phyloP scores from a whole-genome alignment of 1,284 basidiomycete genomes.

The Apiotrichum mycotoxinovorans region DNA sequence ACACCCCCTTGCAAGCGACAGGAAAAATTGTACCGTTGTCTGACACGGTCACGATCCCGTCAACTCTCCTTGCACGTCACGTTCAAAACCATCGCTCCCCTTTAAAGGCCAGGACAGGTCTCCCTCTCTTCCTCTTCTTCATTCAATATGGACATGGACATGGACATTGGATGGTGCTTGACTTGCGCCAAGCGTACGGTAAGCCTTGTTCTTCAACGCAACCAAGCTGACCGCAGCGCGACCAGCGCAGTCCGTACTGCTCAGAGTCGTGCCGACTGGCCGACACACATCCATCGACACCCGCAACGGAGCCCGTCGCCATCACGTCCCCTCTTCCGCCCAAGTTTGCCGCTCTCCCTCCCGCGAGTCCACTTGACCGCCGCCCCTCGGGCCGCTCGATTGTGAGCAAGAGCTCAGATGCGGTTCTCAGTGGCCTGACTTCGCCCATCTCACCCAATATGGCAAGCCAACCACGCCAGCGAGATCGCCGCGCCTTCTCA shows the following conservation, averaged over 20 bases:
- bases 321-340: slow-evolving; percentile 33
- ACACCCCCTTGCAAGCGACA: neutral
- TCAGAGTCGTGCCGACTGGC: slow-evolving; percentile 34
- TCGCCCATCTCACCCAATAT: neutral
- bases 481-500: slow-evolving; percentile 45
- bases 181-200: slow-evolving; percentile 38
- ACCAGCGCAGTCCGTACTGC: slow-evolving; percentile 39
- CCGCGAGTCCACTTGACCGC: neutral
- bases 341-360: neutral
- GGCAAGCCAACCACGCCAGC: neutral
- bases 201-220: slow-evolving; percentile 18
- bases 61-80: neutral
- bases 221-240: no score
- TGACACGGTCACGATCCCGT: neutral
- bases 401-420: neutral
- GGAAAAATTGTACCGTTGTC: neutral
- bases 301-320: slow-evolving; percentile 6
- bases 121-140: neutral
- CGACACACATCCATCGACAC: slow-evolving; percentile 22
- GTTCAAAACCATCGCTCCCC: neutral
- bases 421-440: neutral
- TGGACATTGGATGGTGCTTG: slow-evolving; percentile 26
- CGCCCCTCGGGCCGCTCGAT: neutral
- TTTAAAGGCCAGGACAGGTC: neutral
- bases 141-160: slow-evolving; percentile 22